These are phyloP conservation scores for Hortaea sp. DNA, from an alignment of 2,329 filamentous ascomycete species.

Conservation along the genomic window DNA sequence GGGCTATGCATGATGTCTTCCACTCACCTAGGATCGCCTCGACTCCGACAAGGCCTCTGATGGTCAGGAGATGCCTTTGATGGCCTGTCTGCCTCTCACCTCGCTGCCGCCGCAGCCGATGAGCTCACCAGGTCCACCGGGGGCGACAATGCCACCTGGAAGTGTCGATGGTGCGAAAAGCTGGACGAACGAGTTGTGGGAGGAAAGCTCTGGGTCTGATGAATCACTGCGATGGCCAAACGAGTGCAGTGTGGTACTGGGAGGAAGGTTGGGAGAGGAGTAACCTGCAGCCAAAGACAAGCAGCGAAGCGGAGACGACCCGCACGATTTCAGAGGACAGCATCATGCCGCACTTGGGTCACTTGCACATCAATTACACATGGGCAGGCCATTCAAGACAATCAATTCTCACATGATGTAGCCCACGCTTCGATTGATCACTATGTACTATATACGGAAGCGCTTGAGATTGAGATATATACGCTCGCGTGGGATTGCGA, in stretches of 20 bases:
- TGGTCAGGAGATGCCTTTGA: conserved; percentile 16
- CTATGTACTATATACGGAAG: no score
- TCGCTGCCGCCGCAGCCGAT: conserved; percentile 15
- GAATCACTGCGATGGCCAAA: no score
- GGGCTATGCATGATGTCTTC: conserved; percentile 3
- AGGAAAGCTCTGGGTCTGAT: no score
- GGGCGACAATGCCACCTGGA: not conserved
- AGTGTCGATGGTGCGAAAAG: not conserved
- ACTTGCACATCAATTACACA: no score
- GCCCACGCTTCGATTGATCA: no score
- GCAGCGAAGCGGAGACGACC: not conserved
- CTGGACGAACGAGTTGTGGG: no score
- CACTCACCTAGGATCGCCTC: conserved; percentile 19
- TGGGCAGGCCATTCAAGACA: no score
- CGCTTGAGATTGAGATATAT: no score
- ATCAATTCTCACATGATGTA: no score
- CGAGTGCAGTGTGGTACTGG: not conserved
- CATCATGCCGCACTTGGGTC: no score
- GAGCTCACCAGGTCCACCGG: conserved; percentile 1
- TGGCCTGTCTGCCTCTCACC: conserved; percentile 10
- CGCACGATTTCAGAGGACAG: no score
- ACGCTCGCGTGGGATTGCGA: no score
- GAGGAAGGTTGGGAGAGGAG: not conserved
- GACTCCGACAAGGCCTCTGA: conserved; percentile 12
- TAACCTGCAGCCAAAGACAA: not conserved